phyloP scores from a whole-genome alignment of 1,284 basidiomycete genomes.

The Stygiomarasmius scandens region DNA sequence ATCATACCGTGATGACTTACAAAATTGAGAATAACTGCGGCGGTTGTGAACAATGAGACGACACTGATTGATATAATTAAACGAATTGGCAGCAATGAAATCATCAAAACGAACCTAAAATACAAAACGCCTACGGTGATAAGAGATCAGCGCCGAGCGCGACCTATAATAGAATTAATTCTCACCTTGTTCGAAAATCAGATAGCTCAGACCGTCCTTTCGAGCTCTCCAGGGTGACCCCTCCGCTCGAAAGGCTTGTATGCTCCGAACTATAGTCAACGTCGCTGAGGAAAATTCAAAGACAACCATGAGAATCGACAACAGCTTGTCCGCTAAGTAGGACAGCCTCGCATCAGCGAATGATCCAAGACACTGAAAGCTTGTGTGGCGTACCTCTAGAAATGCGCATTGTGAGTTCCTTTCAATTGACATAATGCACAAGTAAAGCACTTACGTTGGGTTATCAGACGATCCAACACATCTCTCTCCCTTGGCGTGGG shows the following conservation, averaged over 20 bases:
- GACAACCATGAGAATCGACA: conserved; percentile 30
- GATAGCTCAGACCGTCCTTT: conserved; percentile 15
- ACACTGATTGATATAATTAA: conserved; percentile 17
- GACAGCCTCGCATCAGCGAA: background rate
- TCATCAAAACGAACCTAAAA: conserved; percentile 24
- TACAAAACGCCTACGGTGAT: conserved; percentile 25
- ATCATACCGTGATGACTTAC: conserved; percentile 20
- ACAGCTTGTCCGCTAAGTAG: conserved; percentile 22
- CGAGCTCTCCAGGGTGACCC: conserved; percentile 9
- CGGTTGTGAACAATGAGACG: conserved; percentile 30
- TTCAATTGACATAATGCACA: background rate
- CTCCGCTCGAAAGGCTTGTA: conserved; percentile 24
- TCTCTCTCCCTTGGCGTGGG: conserved; percentile 19
- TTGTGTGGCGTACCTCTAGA: background rate
- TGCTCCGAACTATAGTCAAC: conserved; percentile 25
- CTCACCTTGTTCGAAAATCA: conserved; percentile 26
- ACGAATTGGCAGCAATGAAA: background rate
- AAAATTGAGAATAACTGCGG: conserved; percentile 31
- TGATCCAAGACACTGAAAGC: background rate
- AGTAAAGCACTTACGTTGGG: conserved; percentile 15
- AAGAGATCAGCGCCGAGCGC: background rate
- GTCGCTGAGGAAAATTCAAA: conserved; percentile 30
- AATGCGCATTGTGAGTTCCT: background rate
- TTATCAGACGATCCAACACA: conserved; percentile 19
- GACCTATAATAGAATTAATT: background rate